Conservation (phyloP, 2,329 filamentous ascomycete species). For the Pyrenophora seminiperda region DNA sequence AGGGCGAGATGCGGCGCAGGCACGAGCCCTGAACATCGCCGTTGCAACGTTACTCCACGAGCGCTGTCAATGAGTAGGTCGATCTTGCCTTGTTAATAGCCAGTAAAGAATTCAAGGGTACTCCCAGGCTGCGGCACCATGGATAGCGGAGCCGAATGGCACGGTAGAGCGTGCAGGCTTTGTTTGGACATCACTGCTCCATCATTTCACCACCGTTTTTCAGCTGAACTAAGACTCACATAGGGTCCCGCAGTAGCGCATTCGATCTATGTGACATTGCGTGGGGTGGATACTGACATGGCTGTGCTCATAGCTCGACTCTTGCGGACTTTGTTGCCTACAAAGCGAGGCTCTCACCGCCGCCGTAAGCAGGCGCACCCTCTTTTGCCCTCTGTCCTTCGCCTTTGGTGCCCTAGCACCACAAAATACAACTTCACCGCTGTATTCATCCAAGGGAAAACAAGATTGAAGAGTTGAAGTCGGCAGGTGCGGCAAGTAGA, state of each 20-base stretch:
- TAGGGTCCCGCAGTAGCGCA: too few species aligned
- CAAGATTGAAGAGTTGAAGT: too few species aligned
- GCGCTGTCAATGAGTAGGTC: too few species aligned
- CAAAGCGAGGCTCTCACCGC: not conserved
- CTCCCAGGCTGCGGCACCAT: not conserved
- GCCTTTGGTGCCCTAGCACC: not conserved
- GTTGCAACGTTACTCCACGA: not conserved
- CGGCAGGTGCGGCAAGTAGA: too few species aligned
- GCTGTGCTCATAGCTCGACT: not conserved
- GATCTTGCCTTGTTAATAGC: not conserved
- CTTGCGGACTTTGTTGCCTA: not conserved
- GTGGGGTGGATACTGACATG: too few species aligned
- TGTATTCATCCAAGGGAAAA: too few species aligned
- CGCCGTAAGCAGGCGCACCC: not conserved
- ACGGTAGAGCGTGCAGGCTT: not conserved
- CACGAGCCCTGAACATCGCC: too few species aligned
- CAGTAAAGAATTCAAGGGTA: not conserved
- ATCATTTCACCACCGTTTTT: too few species aligned
- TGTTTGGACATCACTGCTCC: slow-evolving; percentile 4
- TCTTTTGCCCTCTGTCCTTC: not conserved
- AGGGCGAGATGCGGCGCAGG: too few species aligned
- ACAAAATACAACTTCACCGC: too few species aligned
- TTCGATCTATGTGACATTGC: too few species aligned
- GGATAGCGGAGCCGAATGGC: not conserved
- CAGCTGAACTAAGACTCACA: too few species aligned